Evolutionary conservation across 2,329 filamentous ascomycete genomes (phyloP), one percentile per base, ranked within the genome.

Genomic region (Fusarium penzigii): DNA sequence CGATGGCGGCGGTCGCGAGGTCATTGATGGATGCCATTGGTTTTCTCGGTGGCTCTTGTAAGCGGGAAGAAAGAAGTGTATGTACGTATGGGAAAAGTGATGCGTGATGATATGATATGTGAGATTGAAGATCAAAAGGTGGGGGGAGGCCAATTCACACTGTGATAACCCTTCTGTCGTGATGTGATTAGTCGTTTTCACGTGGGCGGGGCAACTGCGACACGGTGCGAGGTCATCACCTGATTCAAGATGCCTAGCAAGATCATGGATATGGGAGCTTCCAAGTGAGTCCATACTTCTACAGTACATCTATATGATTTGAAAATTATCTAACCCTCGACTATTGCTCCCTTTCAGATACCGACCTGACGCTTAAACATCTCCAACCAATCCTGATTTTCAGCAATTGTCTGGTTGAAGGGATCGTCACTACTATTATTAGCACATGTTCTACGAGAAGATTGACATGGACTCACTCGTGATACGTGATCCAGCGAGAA

Each of bases 21-120:
- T 80, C 77, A 58, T 78, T 78, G 53, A 79, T 79, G 7, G 78
- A 80, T 34, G 75, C 68, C 76, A 78, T 74, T 40, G 39, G 17
- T 25, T 25, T 25, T 7, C 20, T 25, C 20, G 25, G 12, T 16
- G 16, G 42, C n/a, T 43, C 12, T 9, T 29, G 29, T 51, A 41
- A 45, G 39, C 49, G 51, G 16, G 44, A 40, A 29, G 20, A 38
- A 13, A 44, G 48, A 48, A 38, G 41, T 36, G 54, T 50, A n/a
- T n/a, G 5, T 25, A 25, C 20, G 20, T 25, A 25, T 25, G 20
- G 50, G 46, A 54, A 54, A 39, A 39, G 36, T 39, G 36, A 39
- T 25, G 36, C 3, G 36, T 16, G 39, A 16, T 40, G 39, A 40
- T 16, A 3, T 40, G 39, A 40, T 16, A 4, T 12, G 57, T 51